A percentile compares a stretch with the other conserved stretches of the same genome.
phyloP scores from a whole-genome alignment of 345 rosid species.

The Lepidium sativum region DNA sequence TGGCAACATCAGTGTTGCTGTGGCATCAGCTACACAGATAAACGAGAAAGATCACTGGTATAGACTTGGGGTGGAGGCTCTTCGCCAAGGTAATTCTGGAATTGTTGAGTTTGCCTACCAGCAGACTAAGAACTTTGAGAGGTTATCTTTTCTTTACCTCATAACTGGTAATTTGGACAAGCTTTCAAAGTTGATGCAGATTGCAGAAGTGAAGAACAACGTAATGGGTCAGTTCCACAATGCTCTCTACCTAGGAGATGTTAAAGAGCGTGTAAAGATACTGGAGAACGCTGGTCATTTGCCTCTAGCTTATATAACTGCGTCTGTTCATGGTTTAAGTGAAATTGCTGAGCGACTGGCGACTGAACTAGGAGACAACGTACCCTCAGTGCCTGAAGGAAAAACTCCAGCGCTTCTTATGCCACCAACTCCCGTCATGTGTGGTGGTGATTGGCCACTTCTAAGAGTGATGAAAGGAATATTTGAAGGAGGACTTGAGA shows the following conservation, averaged over 20 bases:
- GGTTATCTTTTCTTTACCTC: constrained; percentile 86
- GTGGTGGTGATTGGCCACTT: constrained; percentile 97
- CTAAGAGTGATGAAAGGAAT: constrained; percentile 89
- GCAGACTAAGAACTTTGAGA: constrained; percentile 95
- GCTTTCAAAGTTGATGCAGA: constrained; percentile 82
- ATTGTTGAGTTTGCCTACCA: constrained; percentile 95
- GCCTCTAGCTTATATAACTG: constrained; percentile 82
- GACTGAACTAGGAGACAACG: constrained; percentile 57
- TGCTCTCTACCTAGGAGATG: constrained; percentile 85
- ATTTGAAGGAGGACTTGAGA: constrained; percentile 86
- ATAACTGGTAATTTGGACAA: constrained; percentile 80
- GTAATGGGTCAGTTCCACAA: constrained; percentile 97
- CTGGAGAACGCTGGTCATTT: constrained; percentile 82
- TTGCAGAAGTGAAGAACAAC: constrained; percentile 88
- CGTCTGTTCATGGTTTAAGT: constrained; percentile 69
- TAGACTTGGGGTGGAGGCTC: constrained; percentile 92
- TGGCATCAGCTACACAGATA: constrained; percentile 92
- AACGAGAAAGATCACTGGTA: constrained; percentile 97
- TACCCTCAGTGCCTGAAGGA: constrained; percentile 68
- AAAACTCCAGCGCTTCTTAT: constrained; percentile 63
- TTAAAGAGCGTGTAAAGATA: constrained; percentile 79
- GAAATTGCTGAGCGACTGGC: constrained; percentile 71
- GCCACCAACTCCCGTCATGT: constrained; percentile 66
- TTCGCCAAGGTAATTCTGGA: constrained; percentile 91
- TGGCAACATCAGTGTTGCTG: constrained; percentile 91